Evolutionary conservation across 2,329 filamentous ascomycete species (phyloP).

Genomic region (Hyphodiscus sp.): DNA sequence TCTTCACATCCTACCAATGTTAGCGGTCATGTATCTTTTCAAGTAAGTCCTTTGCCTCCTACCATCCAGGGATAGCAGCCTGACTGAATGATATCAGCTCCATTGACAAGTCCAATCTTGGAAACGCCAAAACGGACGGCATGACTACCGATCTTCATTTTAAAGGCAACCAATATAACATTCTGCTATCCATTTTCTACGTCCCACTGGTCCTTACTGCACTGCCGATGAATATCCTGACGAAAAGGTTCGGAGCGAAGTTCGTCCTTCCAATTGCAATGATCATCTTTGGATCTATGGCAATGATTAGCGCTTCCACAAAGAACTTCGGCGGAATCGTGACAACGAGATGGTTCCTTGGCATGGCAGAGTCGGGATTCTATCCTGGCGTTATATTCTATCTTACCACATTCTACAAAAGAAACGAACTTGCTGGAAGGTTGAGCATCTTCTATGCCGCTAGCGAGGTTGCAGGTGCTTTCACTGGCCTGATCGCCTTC

Average conservation of each 20-base stretch:
- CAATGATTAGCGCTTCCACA: slow-evolving; percentile 43
- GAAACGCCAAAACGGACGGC: slow-evolving; percentile 47
- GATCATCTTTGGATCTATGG: slow-evolving; percentile 60
- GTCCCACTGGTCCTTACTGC: slow-evolving; percentile 67
- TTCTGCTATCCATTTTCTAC: slow-evolving; percentile 66
- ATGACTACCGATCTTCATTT: slow-evolving; percentile 48
- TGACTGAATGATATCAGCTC: slow-evolving; percentile 36
- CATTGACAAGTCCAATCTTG: slow-evolving; percentile 45
- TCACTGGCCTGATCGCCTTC: slow-evolving; percentile 36
- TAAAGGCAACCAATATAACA: slow-evolving; percentile 58
- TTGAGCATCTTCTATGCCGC: slow-evolving; percentile 72
- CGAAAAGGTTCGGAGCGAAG: slow-evolving; percentile 61
- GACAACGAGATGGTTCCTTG: slow-evolving; percentile 62
- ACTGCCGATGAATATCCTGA: slow-evolving; percentile 56
- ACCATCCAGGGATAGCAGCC: not conserved
- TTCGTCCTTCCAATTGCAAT: slow-evolving; percentile 61
- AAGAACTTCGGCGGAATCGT: slow-evolving; percentile 60
- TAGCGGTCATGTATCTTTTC: slow-evolving; percentile 38
- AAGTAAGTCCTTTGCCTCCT: slow-evolving; percentile 28
- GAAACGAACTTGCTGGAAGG: slow-evolving; percentile 63
- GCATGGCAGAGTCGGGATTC: slow-evolving; percentile 61
- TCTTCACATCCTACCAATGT: slow-evolving; percentile 34
- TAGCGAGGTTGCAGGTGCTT: slow-evolving; percentile 65
- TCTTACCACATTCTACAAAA: slow-evolving; percentile 60
- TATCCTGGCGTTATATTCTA: slow-evolving; percentile 59